Conservation (phyloP, 768 basidiomycete genomes). For the Pleurotus eryngii region DNA sequence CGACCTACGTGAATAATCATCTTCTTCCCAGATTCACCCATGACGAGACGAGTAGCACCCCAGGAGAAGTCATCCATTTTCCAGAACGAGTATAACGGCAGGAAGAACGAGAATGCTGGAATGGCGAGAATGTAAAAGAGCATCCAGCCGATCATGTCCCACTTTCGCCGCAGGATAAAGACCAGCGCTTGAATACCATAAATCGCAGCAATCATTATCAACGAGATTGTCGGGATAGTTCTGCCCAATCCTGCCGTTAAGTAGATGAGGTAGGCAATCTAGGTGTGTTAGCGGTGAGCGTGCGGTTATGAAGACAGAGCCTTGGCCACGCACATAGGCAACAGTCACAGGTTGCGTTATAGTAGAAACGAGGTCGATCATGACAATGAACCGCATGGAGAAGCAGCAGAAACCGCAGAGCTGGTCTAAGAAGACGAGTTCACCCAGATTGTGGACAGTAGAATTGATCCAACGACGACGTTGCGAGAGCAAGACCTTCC, state of each 20-base stretch:
- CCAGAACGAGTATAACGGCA: slow-evolving; percentile 97
- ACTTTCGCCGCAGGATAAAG: slow-evolving; percentile 89
- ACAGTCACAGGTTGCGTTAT: slow-evolving; percentile 83
- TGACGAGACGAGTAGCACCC: slow-evolving; percentile 89
- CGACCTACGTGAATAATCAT: slow-evolving; percentile 83
- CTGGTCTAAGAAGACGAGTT: slow-evolving; percentile 86
- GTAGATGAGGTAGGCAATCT: slow-evolving; percentile 90
- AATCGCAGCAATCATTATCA: slow-evolving; percentile 90
- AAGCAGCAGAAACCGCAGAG: slow-evolving; percentile 98
- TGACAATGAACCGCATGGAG: slow-evolving; percentile 97
- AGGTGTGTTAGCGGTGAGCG: slow-evolving; percentile 14
- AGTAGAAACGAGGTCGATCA: slow-evolving; percentile 92
- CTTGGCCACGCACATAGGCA: slow-evolving; percentile 66
- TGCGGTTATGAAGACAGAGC: slow-evolving; percentile 4
- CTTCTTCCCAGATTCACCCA: slow-evolving; percentile 95
- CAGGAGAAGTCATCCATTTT: slow-evolving; percentile 97
- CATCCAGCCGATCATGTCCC: slow-evolving; percentile 99
- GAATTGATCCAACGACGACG: slow-evolving; percentile 99
- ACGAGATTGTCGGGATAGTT: slow-evolving; percentile 73
- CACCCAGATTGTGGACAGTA: slow-evolving; percentile 94
- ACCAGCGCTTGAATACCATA: slow-evolving; percentile 94
- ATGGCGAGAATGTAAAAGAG: slow-evolving; percentile 94
- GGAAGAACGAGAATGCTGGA: slow-evolving; percentile 88
- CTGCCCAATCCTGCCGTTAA: slow-evolving; percentile 65
- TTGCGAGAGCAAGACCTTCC: slow-evolving; percentile 91